These are phyloP conservation scores for Diaporthe australafricana DNA, from an alignment of 2,329 filamentous ascomycete species.

Conservation along the genomic window DNA sequence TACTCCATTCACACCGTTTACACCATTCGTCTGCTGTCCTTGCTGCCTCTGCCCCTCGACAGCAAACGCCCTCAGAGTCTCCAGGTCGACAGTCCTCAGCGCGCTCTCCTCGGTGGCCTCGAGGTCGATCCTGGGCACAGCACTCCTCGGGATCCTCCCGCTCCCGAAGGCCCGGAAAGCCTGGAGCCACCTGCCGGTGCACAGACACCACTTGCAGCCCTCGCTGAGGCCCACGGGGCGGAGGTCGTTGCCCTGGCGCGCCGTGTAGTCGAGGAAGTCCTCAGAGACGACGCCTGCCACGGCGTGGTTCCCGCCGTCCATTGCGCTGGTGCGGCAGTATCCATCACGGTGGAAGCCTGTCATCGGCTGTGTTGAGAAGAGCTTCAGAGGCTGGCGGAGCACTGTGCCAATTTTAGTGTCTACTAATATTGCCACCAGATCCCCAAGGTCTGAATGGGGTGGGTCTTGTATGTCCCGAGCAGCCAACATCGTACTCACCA, in stretches of 20 bases:
- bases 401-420: conserved; percentile 50
- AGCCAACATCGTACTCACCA: not conserved
- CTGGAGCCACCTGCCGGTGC: conserved; percentile 69
- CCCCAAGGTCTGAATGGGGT: not conserved
- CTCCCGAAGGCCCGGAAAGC: conserved; percentile 65
- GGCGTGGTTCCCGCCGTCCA: conserved; percentile 70
- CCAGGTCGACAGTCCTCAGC: conserved; percentile 57
- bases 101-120: conserved; percentile 65
- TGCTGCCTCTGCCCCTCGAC: conserved; percentile 64
- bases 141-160: conserved; percentile 48
- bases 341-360: conserved; percentile 72
- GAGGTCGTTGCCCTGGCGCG: conserved; percentile 69
- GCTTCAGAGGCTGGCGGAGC: conserved; percentile 67
- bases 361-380: conserved; percentile 67
- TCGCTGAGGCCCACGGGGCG: conserved; percentile 63
- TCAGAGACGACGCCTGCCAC: conserved; percentile 68
- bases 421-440: not conserved
- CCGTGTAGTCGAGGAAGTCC: conserved; percentile 72
- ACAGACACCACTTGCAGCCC: conserved; percentile 74
- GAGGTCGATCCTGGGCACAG: conserved; percentile 56
- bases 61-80: conserved; percentile 62
- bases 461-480: too few species aligned
- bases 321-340: conserved; percentile 65
- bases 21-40: conserved; percentile 86
- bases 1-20: conserved; percentile 56